These are phyloP conservation scores for Biscutella auriculata DNA, from an alignment of 441 rosid genomes.

Conservation along the genomic window DNA sequence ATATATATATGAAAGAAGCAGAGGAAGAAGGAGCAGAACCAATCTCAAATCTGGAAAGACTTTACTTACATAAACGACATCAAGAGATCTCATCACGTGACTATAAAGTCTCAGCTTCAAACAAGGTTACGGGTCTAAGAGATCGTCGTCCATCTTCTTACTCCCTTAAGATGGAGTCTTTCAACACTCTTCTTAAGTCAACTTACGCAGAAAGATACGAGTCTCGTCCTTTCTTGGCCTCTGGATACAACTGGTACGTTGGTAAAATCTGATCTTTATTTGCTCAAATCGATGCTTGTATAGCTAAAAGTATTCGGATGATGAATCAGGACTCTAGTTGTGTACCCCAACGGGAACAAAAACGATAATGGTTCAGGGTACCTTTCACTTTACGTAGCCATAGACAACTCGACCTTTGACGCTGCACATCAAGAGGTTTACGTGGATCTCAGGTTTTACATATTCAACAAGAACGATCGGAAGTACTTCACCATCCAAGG, in stretches of 20 bases:
- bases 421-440: no score
- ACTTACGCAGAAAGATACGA: background rate
- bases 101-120: background rate
- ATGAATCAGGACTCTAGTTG: no score
- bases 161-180: background rate
- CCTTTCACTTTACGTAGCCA: no score
- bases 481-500: no score
- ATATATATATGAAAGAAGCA: background rate
- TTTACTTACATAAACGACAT: background rate
- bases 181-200: background rate
- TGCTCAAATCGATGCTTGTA: background rate
- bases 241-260: slow-evolving; percentile 5
- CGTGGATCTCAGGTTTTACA: no score
- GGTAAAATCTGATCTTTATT: background rate
- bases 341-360: no score
- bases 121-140: background rate
- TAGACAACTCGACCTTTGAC: no score
- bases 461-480: no score
- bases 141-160: background rate
- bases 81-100: background rate
- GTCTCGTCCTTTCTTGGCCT: slow-evolving; percentile 4
- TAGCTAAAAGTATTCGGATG: no score
- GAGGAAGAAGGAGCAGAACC: background rate
- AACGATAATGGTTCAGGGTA: no score
- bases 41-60: background rate